A percentile compares a stretch with the other conserved stretches of the same genome.
phyloP scores from a whole-genome alignment of 139 green algal genomes.

The Nannochloris sp. region DNA sequence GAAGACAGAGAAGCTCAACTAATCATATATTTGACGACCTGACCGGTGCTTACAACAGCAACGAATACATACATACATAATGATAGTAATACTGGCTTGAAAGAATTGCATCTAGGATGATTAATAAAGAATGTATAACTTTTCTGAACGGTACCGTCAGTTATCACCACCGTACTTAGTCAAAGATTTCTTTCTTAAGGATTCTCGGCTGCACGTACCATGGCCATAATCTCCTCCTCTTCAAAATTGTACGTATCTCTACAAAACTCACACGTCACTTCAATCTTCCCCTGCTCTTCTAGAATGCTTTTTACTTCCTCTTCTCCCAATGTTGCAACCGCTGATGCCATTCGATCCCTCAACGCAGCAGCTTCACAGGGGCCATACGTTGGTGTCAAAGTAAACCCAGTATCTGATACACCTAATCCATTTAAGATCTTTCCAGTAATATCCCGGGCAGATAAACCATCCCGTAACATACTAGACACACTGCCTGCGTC shows the following conservation, averaged over 20 bases:
- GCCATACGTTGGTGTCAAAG: slow-evolving; percentile 60
- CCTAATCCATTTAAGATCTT: slow-evolving; percentile 61
- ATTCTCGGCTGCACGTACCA: neutral
- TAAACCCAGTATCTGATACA: slow-evolving; percentile 24
- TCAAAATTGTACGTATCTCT: slow-evolving; percentile 55
- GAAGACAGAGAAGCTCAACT: too few species aligned
- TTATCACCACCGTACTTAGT: too few species aligned
- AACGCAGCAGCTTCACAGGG: slow-evolving; percentile 58
- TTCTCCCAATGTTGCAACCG: slow-evolving; percentile 23
- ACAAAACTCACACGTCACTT: slow-evolving; percentile 65
- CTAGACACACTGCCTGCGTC: slow-evolving; percentile 48
- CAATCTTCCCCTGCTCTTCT: slow-evolving; percentile 67
- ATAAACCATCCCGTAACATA: slow-evolving; percentile 53
- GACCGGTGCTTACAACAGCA: too few species aligned
- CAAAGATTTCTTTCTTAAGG: neutral
- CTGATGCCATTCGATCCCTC: slow-evolving; percentile 60
- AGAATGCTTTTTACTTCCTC: slow-evolving; percentile 56
- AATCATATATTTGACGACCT: too few species aligned
- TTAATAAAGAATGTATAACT: too few species aligned
- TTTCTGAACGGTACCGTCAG: too few species aligned
- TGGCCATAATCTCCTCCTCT: slow-evolving; percentile 40
- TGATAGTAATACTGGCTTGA: too few species aligned
- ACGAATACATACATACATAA: too few species aligned
- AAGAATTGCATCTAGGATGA: too few species aligned
- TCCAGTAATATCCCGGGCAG: slow-evolving; percentile 49